phyloP scores from a whole-genome alignment of 345 rosid species.

The Populus tremula region DNA sequence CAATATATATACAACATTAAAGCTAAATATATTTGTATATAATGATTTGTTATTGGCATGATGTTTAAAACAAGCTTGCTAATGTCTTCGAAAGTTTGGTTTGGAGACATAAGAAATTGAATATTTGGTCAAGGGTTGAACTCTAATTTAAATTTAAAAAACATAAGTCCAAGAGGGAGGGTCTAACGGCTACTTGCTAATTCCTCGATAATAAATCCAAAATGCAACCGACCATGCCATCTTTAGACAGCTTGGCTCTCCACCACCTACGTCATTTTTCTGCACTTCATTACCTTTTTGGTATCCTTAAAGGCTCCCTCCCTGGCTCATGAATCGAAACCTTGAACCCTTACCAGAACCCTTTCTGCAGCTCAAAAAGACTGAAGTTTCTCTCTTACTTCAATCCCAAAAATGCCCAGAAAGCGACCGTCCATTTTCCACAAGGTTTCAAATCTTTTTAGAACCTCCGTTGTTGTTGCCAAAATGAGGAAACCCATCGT shows the following conservation, averaged over 20 bases:
- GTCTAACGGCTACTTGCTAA: constrained; percentile 43
- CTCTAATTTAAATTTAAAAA: neutral
- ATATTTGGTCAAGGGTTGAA: neutral
- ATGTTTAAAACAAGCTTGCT: neutral
- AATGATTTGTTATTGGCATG: no score
- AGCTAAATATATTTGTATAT: no score
- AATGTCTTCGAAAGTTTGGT: neutral
- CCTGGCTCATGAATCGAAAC: neutral
- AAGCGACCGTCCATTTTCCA: constrained; percentile 26
- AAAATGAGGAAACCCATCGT: constrained; percentile 41
- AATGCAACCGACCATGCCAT: constrained; percentile 31
- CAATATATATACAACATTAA: no score
- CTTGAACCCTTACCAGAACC: neutral
- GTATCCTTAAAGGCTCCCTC: neutral
- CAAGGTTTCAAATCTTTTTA: constrained; percentile 37
- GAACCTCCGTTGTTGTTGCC: constrained; percentile 26
- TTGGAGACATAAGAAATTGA: neutral
- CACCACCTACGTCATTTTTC: constrained; percentile 1
- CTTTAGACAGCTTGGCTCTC: constrained; percentile 34
- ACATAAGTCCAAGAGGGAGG: neutral
- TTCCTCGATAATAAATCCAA: constrained; percentile 17
- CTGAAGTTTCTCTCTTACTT: neutral
- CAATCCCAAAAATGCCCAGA: constrained; percentile 1
- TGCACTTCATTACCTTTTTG: neutral
- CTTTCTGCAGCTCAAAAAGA: neutral